phyloP scores from a whole-genome alignment of 148 eudicot species.

The Vaccinium corymbosum region DNA sequence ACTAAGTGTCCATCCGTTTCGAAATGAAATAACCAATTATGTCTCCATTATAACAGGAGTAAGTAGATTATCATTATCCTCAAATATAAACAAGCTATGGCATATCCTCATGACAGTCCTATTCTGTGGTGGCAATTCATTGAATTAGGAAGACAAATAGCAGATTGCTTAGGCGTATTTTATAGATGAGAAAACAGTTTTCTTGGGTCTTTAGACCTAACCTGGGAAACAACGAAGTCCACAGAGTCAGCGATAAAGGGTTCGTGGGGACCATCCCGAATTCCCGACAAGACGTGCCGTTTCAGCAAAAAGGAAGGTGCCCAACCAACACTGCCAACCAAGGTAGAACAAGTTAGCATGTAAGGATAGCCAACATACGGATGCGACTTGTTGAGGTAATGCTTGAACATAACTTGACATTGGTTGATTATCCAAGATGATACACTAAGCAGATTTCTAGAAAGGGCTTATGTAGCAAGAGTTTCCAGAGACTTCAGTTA shows the following conservation, averaged over 20 bases:
- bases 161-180: background rate
- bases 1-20: background rate
- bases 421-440: background rate
- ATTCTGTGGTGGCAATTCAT: background rate
- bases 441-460: background rate
- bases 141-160: background rate
- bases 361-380: constrained; percentile 6
- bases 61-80: background rate
- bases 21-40: background rate
- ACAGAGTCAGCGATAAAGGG: constrained; percentile 99
- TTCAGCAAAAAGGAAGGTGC: constrained; percentile 90
- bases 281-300: constrained; percentile 82
- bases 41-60: background rate
- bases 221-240: constrained; percentile 98
- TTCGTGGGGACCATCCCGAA: constrained; percentile 91
- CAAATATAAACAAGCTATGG: background rate
- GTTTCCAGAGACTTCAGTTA: background rate
- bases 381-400: background rate
- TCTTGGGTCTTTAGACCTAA: constrained; percentile 17
- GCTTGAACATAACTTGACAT: background rate
- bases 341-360: constrained; percentile 17
- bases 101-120: background rate
- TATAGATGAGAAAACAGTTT: background rate
- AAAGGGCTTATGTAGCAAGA: background rate
- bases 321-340: constrained; percentile 81